phyloP scores from a whole-genome alignment of 495 filamentous ascomycete genomes.

The Trichoderma reesei region DNA sequence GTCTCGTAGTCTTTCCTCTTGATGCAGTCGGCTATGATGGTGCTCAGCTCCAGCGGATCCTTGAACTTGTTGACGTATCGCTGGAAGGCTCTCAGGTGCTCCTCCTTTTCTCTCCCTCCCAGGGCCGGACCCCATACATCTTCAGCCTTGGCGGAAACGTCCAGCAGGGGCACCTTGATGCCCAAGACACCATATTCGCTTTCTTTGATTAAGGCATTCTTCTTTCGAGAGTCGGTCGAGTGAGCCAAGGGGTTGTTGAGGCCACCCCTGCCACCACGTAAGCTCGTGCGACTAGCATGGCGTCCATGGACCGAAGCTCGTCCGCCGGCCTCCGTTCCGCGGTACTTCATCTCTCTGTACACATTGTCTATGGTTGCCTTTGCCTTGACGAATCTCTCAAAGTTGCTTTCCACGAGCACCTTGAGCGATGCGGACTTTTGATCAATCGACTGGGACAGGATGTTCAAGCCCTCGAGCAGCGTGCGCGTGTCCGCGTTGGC shows the following conservation, averaged over 20 bases:
- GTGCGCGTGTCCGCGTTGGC: slow-evolving; percentile 68
- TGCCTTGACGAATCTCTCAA: slow-evolving; percentile 91
- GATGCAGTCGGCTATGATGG: slow-evolving; percentile 70
- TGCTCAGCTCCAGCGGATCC: slow-evolving; percentile 69
- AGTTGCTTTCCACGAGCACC: slow-evolving; percentile 91
- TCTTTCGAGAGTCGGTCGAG: slow-evolving; percentile 48
- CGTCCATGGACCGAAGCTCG: slow-evolving; percentile 45
- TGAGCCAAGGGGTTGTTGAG: slow-evolving; percentile 26
- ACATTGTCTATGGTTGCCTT: slow-evolving; percentile 97
- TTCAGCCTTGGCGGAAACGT: slow-evolving; percentile 86
- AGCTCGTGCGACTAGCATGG: slow-evolving; percentile 53
- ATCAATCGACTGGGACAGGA: slow-evolving; percentile 81
- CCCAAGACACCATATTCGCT: slow-evolving; percentile 89
- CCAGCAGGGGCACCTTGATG: slow-evolving; percentile 75
- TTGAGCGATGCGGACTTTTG: slow-evolving; percentile 95
- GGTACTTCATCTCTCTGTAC: slow-evolving; percentile 93
- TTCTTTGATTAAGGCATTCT: slow-evolving; percentile 86
- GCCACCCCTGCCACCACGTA: slow-evolving; percentile 44
- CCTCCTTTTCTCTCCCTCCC: slow-evolving; percentile 85
- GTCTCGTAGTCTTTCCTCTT: slow-evolving; percentile 81
- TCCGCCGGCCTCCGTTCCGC: slow-evolving; percentile 54
- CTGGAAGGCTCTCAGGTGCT: slow-evolving; percentile 65
- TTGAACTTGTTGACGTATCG: slow-evolving; percentile 65
- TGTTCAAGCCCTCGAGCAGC: slow-evolving; percentile 68
- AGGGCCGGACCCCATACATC: slow-evolving; percentile 95